Base-by-base conservation (phyloP, 2,329 filamentous ascomycete genomes). In the Delphinella strobiligena region DNA sequence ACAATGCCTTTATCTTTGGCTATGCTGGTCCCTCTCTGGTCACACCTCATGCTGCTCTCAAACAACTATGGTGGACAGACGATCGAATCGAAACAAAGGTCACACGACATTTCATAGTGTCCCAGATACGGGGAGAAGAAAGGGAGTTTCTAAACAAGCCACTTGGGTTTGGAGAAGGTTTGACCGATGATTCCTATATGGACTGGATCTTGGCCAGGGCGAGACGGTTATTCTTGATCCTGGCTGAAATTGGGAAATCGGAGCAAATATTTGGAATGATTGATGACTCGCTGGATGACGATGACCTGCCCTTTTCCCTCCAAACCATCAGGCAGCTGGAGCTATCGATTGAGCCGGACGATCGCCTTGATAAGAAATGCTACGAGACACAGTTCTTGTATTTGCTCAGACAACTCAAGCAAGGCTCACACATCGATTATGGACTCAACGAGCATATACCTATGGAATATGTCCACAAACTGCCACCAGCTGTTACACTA, bases 201-300 rank as follows among this genome's bases (percentile, higher is more conserved):
- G 80, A 86, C 54, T 85, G 81, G 78, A 84, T 87, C 42, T 62
- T 81, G 34, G 64, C 74, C 40, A 79, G 78, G 49, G 78, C 79
- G 5, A 78, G 76, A 51, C 70, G 77, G 34, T 66, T 86, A 30
- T 87, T 86, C 51, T 64, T 88, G 34, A 77, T 84, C 30, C 64
- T 87, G 18, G 67, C 76, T 39, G 80, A 86, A 50, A 63, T 85
- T 17, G 78, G 76, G 22, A 68, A 81, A 9, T 74, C 81, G 1
- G 78, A 82, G 49, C 78, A 81, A 54, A 85, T 87, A 44, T 87
- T 87, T 51, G 74, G 74, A 31, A 67, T 83, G 38, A 75, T 86
- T 42, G 81, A 87, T 58, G 76, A 81, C 52, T 80, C 78, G 16
- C 85, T 80, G 80, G 79, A 82, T 49, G 82, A 88, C 51, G 71